Conservation (phyloP, 1,284 basidiomycete species). For the Puccinia novopanici region DNA sequence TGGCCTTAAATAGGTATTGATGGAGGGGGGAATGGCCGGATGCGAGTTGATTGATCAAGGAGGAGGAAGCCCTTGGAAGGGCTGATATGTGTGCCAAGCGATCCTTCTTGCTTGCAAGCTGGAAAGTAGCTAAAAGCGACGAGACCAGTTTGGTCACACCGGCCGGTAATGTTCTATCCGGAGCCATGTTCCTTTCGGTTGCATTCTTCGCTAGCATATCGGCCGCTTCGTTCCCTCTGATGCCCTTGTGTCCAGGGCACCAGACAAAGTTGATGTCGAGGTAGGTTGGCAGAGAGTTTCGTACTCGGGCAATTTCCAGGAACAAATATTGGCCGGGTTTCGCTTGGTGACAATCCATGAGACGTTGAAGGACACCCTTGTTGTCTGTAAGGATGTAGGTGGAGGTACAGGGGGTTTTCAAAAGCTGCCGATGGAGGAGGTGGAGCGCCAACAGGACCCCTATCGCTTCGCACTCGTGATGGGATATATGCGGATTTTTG, state of each 20-base stretch:
- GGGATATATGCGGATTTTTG: too few relatives aligned
- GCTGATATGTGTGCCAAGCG: not conserved
- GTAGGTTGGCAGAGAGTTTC: not conserved
- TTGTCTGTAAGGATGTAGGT: not conserved
- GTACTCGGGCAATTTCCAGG: not conserved
- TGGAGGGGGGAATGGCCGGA: not conserved
- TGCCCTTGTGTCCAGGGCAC: constrained; percentile 8
- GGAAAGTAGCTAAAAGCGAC: too few relatives aligned
- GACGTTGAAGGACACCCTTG: not conserved
- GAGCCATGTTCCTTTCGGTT: not conserved
- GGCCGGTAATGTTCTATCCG: not conserved
- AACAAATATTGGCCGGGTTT: not conserved
- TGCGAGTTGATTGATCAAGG: not conserved
- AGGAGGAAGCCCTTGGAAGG: not conserved
- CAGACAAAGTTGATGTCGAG: not conserved
- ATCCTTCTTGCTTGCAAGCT: too few relatives aligned
- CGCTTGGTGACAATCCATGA: not conserved
- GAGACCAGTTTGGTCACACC: too few relatives aligned
- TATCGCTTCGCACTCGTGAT: too few relatives aligned
- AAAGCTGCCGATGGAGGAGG: too few relatives aligned
- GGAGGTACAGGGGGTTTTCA: too few relatives aligned
- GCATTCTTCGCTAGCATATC: not conserved
- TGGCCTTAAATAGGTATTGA: not conserved
- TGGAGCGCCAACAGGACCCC: too few relatives aligned
- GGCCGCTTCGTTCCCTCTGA: not conserved